Evolutionary conservation across 192 early-diverging fungal species (phyloP).

Genomic region (Coemansia sp.): DNA sequence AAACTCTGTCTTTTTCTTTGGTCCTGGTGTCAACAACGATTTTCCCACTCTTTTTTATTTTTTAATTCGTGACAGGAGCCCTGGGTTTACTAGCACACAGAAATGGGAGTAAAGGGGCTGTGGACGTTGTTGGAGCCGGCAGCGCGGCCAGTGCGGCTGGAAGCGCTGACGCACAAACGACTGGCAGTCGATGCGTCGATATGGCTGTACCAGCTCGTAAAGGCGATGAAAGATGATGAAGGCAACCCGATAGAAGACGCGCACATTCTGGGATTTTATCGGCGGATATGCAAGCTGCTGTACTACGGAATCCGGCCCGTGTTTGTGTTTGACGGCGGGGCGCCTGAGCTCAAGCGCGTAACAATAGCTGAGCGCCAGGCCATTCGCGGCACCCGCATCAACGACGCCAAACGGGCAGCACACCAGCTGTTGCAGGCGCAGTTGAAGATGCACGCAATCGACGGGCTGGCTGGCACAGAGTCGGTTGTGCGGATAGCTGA

Average conservation of each 20-base stretch:
- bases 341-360: conserved; percentile 78
- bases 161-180: conserved; percentile 69
- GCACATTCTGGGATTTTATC: conserved; percentile 91
- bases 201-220: conserved; percentile 97
- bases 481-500: background rate
- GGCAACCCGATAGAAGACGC: conserved; percentile 81
- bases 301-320: conserved; percentile 88
- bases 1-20: background rate
- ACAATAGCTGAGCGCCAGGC: conserved; percentile 50
- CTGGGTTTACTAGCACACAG: background rate
- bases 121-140: conserved; percentile 85
- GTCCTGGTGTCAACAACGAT: background rate
- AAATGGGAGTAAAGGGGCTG: conserved; percentile 93
- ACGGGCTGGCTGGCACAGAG: conserved; percentile 6
- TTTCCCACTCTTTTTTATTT: background rate
- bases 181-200: conserved; percentile 95
- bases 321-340: conserved; percentile 96
- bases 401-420: conserved; percentile 70
- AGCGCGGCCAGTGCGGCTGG: conserved; percentile 74
- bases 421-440: conserved; percentile 80
- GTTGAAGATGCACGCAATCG: conserved; percentile 69
- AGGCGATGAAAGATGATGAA: conserved; percentile 87
- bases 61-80: background rate
- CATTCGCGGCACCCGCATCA: conserved; percentile 33
- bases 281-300: conserved; percentile 91